These are phyloP conservation scores for Auricularia sp. DNA, from an alignment of 768 basidiomycete genomes.

Conservation along the genomic window DNA sequence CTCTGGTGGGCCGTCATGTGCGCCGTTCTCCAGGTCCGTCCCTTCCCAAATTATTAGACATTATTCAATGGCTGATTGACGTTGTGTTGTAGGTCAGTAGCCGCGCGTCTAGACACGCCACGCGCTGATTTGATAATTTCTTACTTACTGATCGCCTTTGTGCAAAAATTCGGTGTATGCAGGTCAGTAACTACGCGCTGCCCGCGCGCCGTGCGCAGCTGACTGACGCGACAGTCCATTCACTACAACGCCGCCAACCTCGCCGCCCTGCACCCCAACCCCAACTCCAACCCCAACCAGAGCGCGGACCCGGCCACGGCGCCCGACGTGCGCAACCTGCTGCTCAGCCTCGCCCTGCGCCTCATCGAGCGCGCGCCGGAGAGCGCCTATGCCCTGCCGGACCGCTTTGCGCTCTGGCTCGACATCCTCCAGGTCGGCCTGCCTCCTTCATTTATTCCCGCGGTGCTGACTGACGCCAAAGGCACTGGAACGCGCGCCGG, in stretches of 20 bases:
- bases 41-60: not conserved
- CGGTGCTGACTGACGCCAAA: not conserved
- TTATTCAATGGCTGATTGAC: too few relatives aligned
- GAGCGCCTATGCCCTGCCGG: conserved; percentile 53
- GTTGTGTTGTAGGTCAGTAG: too few relatives aligned
- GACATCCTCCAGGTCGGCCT: conserved; percentile 40
- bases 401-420: conserved; percentile 71
- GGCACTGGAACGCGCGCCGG: conserved; percentile 57
- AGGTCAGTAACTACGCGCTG: too few relatives aligned
- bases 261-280: not conserved
- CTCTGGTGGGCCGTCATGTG: conserved; percentile 78
- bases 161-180: too few relatives aligned
- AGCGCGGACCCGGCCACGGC: conserved; percentile 60
- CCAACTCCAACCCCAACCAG: conserved; percentile 24
- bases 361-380: conserved; percentile 54
- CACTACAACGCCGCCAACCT: not conserved
- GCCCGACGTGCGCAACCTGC: conserved; percentile 49
- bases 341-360: conserved; percentile 70
- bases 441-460: not conserved
- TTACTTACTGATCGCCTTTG: too few relatives aligned
- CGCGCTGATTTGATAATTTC: too few relatives aligned
- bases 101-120: too few relatives aligned
- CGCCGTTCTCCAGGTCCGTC: conserved; percentile 61
- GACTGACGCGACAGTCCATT: too few relatives aligned
- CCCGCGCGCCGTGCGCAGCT: too few relatives aligned